Evolutionary conservation across 768 basidiomycete species (phyloP).

Genomic region (Hemileccinum impolitum): DNA sequence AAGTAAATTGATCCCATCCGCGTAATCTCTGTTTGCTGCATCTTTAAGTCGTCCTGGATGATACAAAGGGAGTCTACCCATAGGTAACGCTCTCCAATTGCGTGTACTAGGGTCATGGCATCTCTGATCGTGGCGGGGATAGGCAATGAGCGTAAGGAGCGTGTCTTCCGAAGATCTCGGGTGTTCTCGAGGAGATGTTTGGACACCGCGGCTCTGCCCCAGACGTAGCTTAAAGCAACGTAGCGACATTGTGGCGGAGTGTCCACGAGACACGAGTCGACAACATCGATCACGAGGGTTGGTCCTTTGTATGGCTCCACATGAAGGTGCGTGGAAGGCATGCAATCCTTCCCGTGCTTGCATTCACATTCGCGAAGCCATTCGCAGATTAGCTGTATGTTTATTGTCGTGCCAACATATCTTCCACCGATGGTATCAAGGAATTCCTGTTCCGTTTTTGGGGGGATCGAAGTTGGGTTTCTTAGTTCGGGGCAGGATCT

Average conservation of each 20-base stretch:
- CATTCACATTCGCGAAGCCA: constrained; percentile 17
- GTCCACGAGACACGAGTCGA: constrained; percentile 15
- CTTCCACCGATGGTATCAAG: constrained; percentile 9
- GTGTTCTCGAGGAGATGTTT: constrained; percentile 8
- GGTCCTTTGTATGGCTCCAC: not conserved
- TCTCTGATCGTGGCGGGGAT: constrained; percentile 24
- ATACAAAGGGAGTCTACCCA: constrained; percentile 28
- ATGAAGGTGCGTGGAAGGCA: not conserved
- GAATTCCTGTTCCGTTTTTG: not conserved
- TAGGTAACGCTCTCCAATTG: constrained; percentile 22
- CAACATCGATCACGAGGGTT: constrained; percentile 15
- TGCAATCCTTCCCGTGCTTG: constrained; percentile 8
- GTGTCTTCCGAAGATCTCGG: constrained; percentile 1
- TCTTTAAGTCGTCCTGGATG: constrained; percentile 15
- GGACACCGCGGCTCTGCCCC: constrained; percentile 12
- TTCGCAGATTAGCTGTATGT: constrained; percentile 7
- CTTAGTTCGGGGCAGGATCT: not conserved
- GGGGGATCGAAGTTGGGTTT: not conserved
- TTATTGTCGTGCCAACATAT: not conserved
- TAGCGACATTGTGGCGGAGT: constrained; percentile 22
- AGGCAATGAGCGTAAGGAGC: constrained; percentile 1
- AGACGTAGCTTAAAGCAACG: constrained; percentile 23
- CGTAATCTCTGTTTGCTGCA: constrained; percentile 16
- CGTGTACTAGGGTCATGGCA: constrained; percentile 17
- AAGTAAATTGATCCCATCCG: constrained; percentile 23